These are phyloP conservation scores for Jackrogersella minutella DNA, from an alignment of 495 filamentous ascomycete species.

Conservation along the genomic window DNA sequence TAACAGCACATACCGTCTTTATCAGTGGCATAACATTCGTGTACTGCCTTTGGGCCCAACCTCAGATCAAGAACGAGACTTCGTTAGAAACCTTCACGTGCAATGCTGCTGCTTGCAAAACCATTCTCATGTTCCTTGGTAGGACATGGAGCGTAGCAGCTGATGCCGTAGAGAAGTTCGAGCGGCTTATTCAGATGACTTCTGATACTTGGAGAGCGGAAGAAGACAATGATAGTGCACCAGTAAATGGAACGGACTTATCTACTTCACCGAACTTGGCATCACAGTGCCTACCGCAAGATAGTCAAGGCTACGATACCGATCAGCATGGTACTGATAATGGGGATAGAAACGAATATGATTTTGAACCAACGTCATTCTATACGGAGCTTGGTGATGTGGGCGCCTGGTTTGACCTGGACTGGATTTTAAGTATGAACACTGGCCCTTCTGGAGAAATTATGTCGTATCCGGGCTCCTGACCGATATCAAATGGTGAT, in stretches of 20 bases:
- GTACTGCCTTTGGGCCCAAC: slow-evolving; percentile 54
- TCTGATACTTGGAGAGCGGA: slow-evolving; percentile 26
- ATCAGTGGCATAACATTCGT: slow-evolving; percentile 54
- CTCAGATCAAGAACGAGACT: slow-evolving; percentile 39
- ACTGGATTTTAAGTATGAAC: slow-evolving; percentile 23
- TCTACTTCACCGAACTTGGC: not conserved
- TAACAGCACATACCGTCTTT: slow-evolving; percentile 55
- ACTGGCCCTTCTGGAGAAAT: slow-evolving; percentile 15
- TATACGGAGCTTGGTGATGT: slow-evolving; percentile 21
- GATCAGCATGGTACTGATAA: not conserved
- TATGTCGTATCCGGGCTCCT: slow-evolving; percentile 1
- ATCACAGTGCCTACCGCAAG: not conserved
- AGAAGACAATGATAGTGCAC: not conserved
- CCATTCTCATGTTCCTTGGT: slow-evolving; percentile 55
- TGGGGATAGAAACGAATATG: not conserved
- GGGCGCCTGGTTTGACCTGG: slow-evolving; percentile 25
- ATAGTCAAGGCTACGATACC: not conserved
- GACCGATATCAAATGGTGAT: not conserved
- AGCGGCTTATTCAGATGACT: slow-evolving; percentile 51
- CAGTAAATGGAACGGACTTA: not conserved
- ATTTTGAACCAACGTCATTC: slow-evolving; percentile 10
- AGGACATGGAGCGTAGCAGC: slow-evolving; percentile 56
- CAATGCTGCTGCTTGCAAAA: slow-evolving; percentile 47
- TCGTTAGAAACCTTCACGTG: slow-evolving; percentile 50
- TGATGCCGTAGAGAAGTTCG: slow-evolving; percentile 51